A percentile compares a stretch with the other conserved stretches of the same genome.
phyloP scores from a whole-genome alignment of 2,329 filamentous ascomycete genomes.

The Dactylellina cionopaga region DNA sequence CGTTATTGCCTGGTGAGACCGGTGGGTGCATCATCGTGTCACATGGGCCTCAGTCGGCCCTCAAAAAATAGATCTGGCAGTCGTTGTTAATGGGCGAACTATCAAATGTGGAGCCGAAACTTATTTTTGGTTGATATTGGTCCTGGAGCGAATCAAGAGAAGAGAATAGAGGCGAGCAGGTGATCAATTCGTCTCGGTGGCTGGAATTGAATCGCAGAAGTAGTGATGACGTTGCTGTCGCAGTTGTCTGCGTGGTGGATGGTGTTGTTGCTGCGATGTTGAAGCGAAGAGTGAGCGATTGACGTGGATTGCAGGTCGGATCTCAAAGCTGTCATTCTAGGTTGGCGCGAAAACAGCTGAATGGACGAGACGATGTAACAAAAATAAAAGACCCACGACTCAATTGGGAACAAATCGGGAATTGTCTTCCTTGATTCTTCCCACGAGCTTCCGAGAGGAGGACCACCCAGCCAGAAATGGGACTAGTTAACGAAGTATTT shows the following conservation, averaged over 20 bases:
- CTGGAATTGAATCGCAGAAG: conserved; percentile 39
- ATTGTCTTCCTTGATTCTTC: conserved; percentile 11
- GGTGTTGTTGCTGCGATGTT: conserved; percentile 24
- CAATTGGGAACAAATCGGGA: conserved; percentile 39
- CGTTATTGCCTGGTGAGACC: conserved; percentile 50
- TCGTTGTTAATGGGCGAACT: conserved; percentile 26
- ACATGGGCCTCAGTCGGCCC: conserved; percentile 49
- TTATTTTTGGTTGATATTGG: background rate
- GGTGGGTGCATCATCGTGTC: conserved; percentile 52
- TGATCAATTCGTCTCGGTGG: conserved; percentile 47
- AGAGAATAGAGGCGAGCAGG: conserved; percentile 33
- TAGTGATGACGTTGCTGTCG: conserved; percentile 47
- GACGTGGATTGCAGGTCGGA: conserved; percentile 52
- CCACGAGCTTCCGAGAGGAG: conserved; percentile 34
- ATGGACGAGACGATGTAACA: conserved; percentile 27
- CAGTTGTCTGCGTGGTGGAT: conserved; percentile 27
- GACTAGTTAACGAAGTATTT: no score
- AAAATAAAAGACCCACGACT: conserved; percentile 12
- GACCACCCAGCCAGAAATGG: no score
- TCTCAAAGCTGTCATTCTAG: conserved; percentile 50
- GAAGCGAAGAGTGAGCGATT: conserved; percentile 44
- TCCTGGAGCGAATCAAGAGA: conserved; percentile 34
- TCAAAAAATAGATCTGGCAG: conserved; percentile 36
- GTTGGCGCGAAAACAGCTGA: conserved; percentile 39
- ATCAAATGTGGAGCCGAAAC: conserved; percentile 6